Base-by-base conservation (phyloP, 2,329 filamentous ascomycete genomes). In the Penicillium sumatraense region DNA sequence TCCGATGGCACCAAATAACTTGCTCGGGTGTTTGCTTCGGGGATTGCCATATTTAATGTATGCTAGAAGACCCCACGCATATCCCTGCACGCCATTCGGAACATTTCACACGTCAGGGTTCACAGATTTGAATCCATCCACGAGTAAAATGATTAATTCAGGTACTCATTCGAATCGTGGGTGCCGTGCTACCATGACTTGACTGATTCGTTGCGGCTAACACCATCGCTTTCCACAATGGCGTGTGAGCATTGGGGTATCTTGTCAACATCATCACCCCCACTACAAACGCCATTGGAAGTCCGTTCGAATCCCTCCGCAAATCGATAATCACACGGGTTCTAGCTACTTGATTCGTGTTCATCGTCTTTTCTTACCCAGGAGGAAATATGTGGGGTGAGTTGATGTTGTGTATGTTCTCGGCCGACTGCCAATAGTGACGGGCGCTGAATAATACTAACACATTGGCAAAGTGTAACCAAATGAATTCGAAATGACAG, bases 171-270 rank as follows among this genome's bases (percentile, higher is more conserved):
- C n/a, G 23, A 44, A 27, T 44, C 7, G 40, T 20, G 40, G 16
- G 18, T 40, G 41, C 46, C 27, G 35, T 35, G n/a, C 16, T 13
- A 29, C 3, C 20, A 7, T 29, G 24, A 14, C n/a, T 18, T 31
- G 49, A 44, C 44, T 55, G 54, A 62, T 60, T 64, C 53, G 61
- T 26, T 20, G 50, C 50, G 21, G 51, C 53, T 61, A 57, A 63
- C 65, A 62, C 46, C 66, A 68, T 67, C 42, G 50, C 24, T 35
- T 40, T 47, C 35, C 29, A 11, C 23, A 56, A 68, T 68, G 58
- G 50, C 63, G 66, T 64, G 53, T 56, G 48, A 41, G 36, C 48
- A 45, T 51, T 60, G 51, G 38, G 51, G 26, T 49, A 31, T 13
- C 24, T 54, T 47, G 46, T 51, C 53, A 49, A 56, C 58, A 61